Evolutionary conservation across 495 filamentous ascomycete genomes (phyloP), one percentile per base, ranked within the genome.

Genomic region (Cenococcum geophilum): DNA sequence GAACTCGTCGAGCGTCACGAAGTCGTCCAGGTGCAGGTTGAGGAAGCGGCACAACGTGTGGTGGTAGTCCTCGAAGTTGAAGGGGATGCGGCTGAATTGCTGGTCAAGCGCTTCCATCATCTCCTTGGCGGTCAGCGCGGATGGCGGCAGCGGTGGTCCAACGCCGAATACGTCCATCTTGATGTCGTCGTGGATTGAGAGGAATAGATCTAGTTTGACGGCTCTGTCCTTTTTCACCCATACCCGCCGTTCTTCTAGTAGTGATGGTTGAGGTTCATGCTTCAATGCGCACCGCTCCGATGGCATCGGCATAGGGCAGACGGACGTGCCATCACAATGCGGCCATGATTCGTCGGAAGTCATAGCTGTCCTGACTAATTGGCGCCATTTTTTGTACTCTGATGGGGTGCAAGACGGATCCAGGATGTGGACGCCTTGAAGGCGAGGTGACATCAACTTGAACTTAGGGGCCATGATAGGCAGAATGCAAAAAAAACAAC

Each of bases 41-140:
- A 68, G 66, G 35, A 68, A 68, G 51, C 64, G 59, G 62, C 66
- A 64, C 49, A 62, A 68, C 11, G 53, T 50, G 52, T 68, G 66
- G 36, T 68, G 66, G 48, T 68, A 68, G 53, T 68, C 66, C 48
- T 65, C 62, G 32, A 68, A 68, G 14, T 62, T 62, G 62, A 65
- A 65, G 14, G 37, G 4, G 27, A 32, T 32, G 5, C 55, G 40
- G 49, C 49, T 32, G 49, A 65, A 68, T 4, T 40, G 66, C 42
- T 62, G 55, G 22, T 68, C 66, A 22, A 68, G 50, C 1, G 58
- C 62, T 22, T 64, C 62, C 4, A 65, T n/a, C 66, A 68, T 68
- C 23, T 68, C 37, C 22, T 56, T 42, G 35, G 66, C 61, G 34
- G 55, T 68, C 48, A 62, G 58, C 10, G 62, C 53, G 5, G 62